These are phyloP conservation scores for Pythium apleroticum DNA, from an alignment of 352 stramenopile genomes.

Conservation along the genomic window DNA sequence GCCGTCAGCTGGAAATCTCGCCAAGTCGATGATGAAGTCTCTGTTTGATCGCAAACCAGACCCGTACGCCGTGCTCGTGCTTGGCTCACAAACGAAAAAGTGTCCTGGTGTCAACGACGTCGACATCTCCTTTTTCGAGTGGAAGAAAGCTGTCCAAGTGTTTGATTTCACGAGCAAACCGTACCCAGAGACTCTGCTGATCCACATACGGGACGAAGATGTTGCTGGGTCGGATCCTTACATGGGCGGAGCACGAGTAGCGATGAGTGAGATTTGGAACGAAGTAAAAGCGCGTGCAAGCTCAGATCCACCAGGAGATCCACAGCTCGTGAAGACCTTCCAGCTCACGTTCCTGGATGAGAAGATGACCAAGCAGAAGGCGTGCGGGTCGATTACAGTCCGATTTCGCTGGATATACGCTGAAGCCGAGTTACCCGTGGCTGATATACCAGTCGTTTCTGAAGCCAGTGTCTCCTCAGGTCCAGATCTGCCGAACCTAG, in stretches of 20 bases:
- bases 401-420: conserved; percentile 45
- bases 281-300: conserved; percentile 4
- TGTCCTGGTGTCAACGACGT: conserved; percentile 39
- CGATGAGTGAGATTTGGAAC: conserved; percentile 35
- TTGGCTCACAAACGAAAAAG: conserved; percentile 31
- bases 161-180: conserved; percentile 39
- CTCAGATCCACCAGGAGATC: conserved; percentile 21
- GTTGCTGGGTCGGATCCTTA: conserved; percentile 37
- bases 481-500: neutral
- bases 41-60: conserved; percentile 47
- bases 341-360: conserved; percentile 38
- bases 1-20: conserved; percentile 19
- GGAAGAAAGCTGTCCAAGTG: conserved; percentile 42
- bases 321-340: conserved; percentile 33
- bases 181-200: conserved; percentile 30
- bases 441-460: neutral
- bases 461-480: neutral
- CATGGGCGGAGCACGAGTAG: conserved; percentile 42
- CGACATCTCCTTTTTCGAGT: conserved; percentile 48
- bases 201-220: conserved; percentile 49
- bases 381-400: conserved; percentile 36
- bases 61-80: conserved; percentile 41
- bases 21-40: conserved; percentile 39
- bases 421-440: conserved; percentile 27
- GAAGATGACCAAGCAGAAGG: conserved; percentile 42